phyloP scores from a whole-genome alignment of 106 monocot genomes.

The Dendrobium catenatum region DNA sequence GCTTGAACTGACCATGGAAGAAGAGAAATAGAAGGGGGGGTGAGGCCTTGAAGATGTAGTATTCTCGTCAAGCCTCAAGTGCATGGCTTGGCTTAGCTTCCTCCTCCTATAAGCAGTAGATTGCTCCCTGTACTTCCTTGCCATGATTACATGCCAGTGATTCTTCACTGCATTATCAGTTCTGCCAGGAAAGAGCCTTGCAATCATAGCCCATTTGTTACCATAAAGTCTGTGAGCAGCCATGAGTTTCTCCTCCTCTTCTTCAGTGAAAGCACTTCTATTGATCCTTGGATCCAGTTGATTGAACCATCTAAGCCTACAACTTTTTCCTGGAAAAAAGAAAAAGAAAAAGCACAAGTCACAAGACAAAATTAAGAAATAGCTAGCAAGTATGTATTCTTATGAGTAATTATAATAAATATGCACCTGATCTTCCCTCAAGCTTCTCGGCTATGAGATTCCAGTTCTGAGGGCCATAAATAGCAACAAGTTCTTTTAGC shows the following conservation, averaged over 20 bases:
- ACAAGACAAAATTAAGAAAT: not conserved
- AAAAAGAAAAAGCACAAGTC: no score
- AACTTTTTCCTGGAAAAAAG: constrained; percentile 11
- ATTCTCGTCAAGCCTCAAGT: not conserved
- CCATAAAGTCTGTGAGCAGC: constrained; percentile 18
- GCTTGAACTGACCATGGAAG: not conserved
- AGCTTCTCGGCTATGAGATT: constrained; percentile 26
- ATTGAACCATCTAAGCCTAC: constrained; percentile 23
- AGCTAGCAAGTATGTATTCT: not conserved
- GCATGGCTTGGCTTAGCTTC: constrained; percentile 9
- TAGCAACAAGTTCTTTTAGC: constrained; percentile 15
- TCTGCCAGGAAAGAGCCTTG: constrained; percentile 18
- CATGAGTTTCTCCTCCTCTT: constrained; percentile 18
- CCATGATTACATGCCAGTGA: constrained; percentile 20
- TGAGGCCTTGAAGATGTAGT: not conserved
- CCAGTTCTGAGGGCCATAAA: constrained; percentile 23
- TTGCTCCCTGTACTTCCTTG: constrained; percentile 18
- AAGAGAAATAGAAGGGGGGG: not conserved
- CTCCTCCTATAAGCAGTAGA: constrained; percentile 9
- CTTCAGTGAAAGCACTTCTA: constrained; percentile 12
- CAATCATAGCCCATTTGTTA: constrained; percentile 23
- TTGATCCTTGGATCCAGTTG: constrained; percentile 22
- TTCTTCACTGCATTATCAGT: constrained; percentile 21
- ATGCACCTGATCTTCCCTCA: constrained; percentile 18
- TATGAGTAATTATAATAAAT: not conserved